These are phyloP conservation scores for Candida sanyaensis DNA, from an alignment of 1,139 yeast species.

Conservation along the genomic window DNA sequence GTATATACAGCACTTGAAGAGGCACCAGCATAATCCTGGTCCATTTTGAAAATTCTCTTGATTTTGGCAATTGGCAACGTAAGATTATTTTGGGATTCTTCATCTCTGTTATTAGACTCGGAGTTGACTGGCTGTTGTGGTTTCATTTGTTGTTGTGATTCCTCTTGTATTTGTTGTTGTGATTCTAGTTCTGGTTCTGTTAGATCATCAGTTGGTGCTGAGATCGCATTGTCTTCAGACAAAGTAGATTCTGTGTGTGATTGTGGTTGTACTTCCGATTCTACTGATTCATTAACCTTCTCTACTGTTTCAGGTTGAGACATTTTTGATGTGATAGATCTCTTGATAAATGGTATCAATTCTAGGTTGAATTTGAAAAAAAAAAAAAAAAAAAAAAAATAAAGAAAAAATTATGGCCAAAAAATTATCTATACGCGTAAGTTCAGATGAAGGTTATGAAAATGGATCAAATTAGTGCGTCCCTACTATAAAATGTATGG, in stretches of 20 bases:
- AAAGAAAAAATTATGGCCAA: neutral
- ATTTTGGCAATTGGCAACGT: slow-evolving; percentile 77
- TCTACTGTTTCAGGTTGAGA: neutral
- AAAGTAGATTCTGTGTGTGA: too few species aligned
- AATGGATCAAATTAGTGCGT: neutral
- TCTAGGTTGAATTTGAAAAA: neutral
- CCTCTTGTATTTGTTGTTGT: slow-evolving; percentile 9
- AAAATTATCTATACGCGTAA: neutral
- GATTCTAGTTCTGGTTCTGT: slow-evolving; percentile 5
- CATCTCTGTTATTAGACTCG: slow-evolving; percentile 8
- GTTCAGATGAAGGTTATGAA: neutral
- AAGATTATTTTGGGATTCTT: slow-evolving; percentile 13
- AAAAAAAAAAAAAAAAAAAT: neutral
- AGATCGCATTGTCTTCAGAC: neutral
- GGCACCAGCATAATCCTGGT: slow-evolving; percentile 77
- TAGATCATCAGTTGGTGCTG: neutral
- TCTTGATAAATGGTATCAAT: neutral
- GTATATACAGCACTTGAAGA: slow-evolving; percentile 82
- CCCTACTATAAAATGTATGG: neutral
- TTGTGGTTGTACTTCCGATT: neutral
- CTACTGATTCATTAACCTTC: neutral
- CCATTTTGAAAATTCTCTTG: slow-evolving; percentile 80
- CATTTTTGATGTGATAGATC: neutral
- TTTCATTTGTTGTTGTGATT: slow-evolving; percentile 13
- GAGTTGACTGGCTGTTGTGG: slow-evolving; percentile 20